A percentile compares a stretch with the other conserved stretches of the same genome.
phyloP scores from a whole-genome alignment of 495 filamentous ascomycete genomes.

The Hyphodiscus hymeniophilus region DNA sequence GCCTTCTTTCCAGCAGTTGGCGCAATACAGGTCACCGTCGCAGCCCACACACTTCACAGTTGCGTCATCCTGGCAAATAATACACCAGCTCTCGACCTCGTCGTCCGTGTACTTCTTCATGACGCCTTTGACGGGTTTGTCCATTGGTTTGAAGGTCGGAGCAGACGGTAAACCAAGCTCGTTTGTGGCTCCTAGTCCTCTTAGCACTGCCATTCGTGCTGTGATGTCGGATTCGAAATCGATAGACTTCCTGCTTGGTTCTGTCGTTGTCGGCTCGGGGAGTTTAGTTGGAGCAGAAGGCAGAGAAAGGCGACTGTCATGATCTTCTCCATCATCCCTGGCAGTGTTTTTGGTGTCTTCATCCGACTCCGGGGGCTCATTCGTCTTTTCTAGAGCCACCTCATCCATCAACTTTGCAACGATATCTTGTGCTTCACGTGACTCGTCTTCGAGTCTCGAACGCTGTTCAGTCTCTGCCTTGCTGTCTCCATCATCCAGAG shows the following conservation, averaged over 20 bases:
- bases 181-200: constrained; percentile 3
- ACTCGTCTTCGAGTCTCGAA: constrained; percentile 12
- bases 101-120: constrained; percentile 44
- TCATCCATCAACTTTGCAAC: constrained; percentile 19
- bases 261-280: constrained; percentile 1
- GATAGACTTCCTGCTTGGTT: constrained; percentile 7
- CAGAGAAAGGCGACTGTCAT: constrained; percentile 11
- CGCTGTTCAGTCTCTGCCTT: not conserved
- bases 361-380: not conserved
- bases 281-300: constrained; percentile 19
- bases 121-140: constrained; percentile 25
- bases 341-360: not conserved
- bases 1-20: constrained; percentile 59
- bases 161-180: constrained; percentile 42
- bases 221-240: constrained; percentile 19
- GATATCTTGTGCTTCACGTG: constrained; percentile 19
- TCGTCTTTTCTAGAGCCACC: constrained; percentile 10
- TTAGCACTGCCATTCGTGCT: constrained; percentile 17
- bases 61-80: constrained; percentile 61
- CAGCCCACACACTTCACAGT: constrained; percentile 54
- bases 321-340: not conserved
- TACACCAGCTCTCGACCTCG: constrained; percentile 60
- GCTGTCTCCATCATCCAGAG: constrained; percentile 14
- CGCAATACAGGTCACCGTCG: constrained; percentile 58
- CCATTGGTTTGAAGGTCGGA: constrained; percentile 41